Evolutionary conservation across 2,329 filamentous ascomycete genomes (phyloP), one percentile per base, ranked within the genome.

Genomic region (Colletotrichum sp.): DNA sequence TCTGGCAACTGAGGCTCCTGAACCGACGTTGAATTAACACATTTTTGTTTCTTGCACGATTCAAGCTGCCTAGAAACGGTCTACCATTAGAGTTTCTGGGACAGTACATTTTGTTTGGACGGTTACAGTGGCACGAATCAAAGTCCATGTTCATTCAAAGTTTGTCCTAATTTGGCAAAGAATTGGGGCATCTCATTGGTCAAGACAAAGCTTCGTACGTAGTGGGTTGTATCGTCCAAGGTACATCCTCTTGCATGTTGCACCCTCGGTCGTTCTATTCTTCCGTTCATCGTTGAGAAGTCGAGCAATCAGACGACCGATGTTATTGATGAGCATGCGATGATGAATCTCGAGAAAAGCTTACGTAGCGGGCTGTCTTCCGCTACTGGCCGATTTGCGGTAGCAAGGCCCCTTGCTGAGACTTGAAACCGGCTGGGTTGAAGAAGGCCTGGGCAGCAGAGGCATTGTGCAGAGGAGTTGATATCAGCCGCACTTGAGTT

Each of bases 351-450:
- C 0, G 39, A 49, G 18, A 4, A 49, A n/a, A n/a, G 39, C 39
- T 10, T n/a, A n/a, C 39, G 3, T 0, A 49, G 16, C 18, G 18
- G 5, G 0, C 0, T 12, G 5, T 6, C 39, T 49, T 49, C 39
- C 6, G 18, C 39, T 5, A 49, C 39, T 49, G 39, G 18, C 3
- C 39, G 39, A n/a, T 49, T n/a, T 12, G 18, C 18, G 9, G 3
- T n/a, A 0, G 9, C 9, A 0, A 44, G 16, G 1, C 18, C 39
- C 39, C 39, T 9, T n/a, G 39, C 39, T 44, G 8, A 12, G 3
- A 44, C 9, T 12, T 44, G 39, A n/a, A 44, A n/a, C 18, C 39
- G 16, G 16, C 5, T 39, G 16, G 16, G 1, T 44, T 10, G 16
- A 44, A 16, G 2, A n/a, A 6, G 39, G 5, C 16, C 5, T 16